phyloP scores from a whole-genome alignment of 1,139 yeast genomes.

The Suhomyces choctaworum region DNA sequence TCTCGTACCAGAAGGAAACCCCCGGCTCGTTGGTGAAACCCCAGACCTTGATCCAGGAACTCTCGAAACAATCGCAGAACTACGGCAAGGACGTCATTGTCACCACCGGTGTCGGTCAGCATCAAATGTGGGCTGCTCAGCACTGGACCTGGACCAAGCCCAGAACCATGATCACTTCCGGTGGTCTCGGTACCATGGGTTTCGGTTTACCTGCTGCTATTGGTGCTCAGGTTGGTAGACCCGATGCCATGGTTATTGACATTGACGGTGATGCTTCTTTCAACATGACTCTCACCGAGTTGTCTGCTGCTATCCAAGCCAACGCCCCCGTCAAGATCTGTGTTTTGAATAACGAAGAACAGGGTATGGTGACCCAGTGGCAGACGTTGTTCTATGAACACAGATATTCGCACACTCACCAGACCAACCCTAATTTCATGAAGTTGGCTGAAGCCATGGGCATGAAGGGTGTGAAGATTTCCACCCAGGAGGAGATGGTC shows the following conservation, averaged over 20 bases:
- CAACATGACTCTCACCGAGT: constrained; percentile 93
- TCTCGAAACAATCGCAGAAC: constrained; percentile 68
- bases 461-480: constrained; percentile 74
- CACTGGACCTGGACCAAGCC: constrained; percentile 92
- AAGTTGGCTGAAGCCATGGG: constrained; percentile 95
- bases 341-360: constrained; percentile 94
- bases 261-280: constrained; percentile 98
- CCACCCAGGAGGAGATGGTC: constrained; percentile 60
- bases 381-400: constrained; percentile 95
- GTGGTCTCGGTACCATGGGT: constrained; percentile 99
- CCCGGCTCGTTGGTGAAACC: constrained; percentile 87
- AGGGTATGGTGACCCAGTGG: constrained; percentile 99
- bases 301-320: constrained; percentile 93
- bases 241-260: constrained; percentile 92
- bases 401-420: constrained; percentile 96
- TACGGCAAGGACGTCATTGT: constrained; percentile 78
- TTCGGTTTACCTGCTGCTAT: constrained; percentile 96
- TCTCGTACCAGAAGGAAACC: constrained; percentile 71
- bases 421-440: constrained; percentile 88
- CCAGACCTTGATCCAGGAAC: constrained; percentile 81
- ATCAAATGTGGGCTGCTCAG: constrained; percentile 99
- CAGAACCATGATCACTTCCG: constrained; percentile 91
- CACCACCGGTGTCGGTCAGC: constrained; percentile 99
- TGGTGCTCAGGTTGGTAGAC: constrained; percentile 96
- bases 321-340: constrained; percentile 85